These are phyloP conservation scores for Clavispora fructus DNA, from an alignment of 805 yeast genomes.

Conservation along the genomic window DNA sequence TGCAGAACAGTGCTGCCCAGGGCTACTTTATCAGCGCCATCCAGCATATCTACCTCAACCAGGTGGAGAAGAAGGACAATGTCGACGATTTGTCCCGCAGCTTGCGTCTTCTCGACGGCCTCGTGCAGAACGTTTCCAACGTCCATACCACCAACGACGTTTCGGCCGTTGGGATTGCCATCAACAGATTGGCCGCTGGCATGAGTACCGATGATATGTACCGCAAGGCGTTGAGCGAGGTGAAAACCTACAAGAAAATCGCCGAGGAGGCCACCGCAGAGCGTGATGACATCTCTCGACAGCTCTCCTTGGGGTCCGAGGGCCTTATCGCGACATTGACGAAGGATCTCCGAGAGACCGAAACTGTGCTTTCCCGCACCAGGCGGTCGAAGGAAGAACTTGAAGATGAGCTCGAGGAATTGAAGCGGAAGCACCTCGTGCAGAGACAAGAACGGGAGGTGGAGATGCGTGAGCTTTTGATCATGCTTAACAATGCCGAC, in stretches of 20 bases:
- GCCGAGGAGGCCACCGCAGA: constrained; percentile 26
- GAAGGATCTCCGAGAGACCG: constrained; percentile 60
- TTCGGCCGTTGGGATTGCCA: constrained; percentile 62
- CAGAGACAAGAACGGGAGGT: constrained; percentile 75
- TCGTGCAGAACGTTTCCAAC: constrained; percentile 56
- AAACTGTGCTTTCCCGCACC: constrained; percentile 50
- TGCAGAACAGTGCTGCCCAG: constrained; percentile 56
- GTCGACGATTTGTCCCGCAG: constrained; percentile 45
- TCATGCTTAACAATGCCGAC: constrained; percentile 50
- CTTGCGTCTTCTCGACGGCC: constrained; percentile 57
- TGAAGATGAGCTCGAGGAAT: constrained; percentile 55
- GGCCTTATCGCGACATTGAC: constrained; percentile 59
- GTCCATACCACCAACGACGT: constrained; percentile 45
- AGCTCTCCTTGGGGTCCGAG: constrained; percentile 70
- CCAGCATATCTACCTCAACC: constrained; percentile 59
- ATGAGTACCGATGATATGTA: constrained; percentile 86
- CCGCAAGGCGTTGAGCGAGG: constrained; percentile 48
- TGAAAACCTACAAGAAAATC: constrained; percentile 15
- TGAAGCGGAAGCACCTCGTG: constrained; percentile 50
- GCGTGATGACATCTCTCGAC: constrained; percentile 56
- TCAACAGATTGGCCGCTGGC: constrained; percentile 64
- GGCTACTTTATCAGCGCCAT: constrained; percentile 56
- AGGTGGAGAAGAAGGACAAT: constrained; percentile 44
- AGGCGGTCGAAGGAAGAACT: constrained; percentile 59
- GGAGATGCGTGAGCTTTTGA: constrained; percentile 68